Evolutionary conservation across 2,329 filamentous ascomycete species (phyloP).

Genomic region (Ophiostoma populinum): DNA sequence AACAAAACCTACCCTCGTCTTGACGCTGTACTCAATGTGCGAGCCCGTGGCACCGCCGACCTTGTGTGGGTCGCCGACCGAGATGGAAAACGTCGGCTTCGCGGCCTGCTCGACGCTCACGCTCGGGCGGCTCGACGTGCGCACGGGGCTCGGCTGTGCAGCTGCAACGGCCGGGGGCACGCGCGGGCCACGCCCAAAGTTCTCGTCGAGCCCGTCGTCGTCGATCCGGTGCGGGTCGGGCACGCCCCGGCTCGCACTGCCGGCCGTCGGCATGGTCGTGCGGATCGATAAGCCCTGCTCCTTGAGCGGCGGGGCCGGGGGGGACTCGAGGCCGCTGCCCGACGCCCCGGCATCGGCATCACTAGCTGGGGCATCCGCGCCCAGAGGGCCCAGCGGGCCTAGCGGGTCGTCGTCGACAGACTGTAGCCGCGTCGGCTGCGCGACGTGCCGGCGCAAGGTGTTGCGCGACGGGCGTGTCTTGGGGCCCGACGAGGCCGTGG

Average conservation of each 20-base stretch:
- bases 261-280: conserved; percentile 33
- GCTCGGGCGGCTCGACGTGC: conserved; percentile 49
- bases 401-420: conserved; percentile 60
- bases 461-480: conserved; percentile 25
- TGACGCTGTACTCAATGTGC: conserved; percentile 93
- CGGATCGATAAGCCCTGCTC: conserved; percentile 43
- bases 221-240: conserved; percentile 49
- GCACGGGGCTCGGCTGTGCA: conserved; percentile 32
- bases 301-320: conserved; percentile 53
- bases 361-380: conserved; percentile 15
- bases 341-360: conserved; percentile 8
- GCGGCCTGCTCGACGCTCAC: conserved; percentile 85
- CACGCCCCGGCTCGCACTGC: conserved; percentile 20
- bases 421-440: conserved; percentile 62
- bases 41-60: conserved; percentile 93
- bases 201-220: conserved; percentile 48
- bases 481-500: conserved; percentile 15
- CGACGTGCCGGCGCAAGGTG: conserved; percentile 45
- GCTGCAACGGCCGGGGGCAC: conserved; percentile 48
- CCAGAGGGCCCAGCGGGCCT: conserved; percentile 51
- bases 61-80: conserved; percentile 91
- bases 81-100: conserved; percentile 80
- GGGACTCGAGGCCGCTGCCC: conserved; percentile 19
- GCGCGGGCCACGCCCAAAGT: conserved; percentile 34
- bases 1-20: conserved; percentile 53